Percentiles rank a stretch among this genome's conserved stretches.
phyloP scores from a whole-genome alignment of 768 basidiomycete genomes.

The Lepiota venenata region DNA sequence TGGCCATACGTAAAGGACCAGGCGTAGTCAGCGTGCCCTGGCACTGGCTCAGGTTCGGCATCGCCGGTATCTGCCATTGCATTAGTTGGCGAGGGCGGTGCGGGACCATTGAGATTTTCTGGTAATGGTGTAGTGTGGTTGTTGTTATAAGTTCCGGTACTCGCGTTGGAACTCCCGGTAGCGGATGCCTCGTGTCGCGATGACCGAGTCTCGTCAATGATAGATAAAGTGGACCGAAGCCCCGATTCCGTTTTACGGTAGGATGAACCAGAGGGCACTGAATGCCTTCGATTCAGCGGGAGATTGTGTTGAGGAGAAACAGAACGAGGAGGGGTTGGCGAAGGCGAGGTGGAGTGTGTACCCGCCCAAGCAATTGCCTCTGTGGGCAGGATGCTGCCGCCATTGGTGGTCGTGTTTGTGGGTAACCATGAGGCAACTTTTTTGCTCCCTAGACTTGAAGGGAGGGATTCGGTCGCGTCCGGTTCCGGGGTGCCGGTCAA shows the following conservation, averaged over 20 bases:
- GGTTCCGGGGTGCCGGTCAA: slow-evolving; percentile 46
- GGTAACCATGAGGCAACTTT: slow-evolving; percentile 29
- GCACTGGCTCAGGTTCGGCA: neutral
- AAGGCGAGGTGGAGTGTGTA: slow-evolving; percentile 37
- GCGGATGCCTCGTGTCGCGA: slow-evolving; percentile 8
- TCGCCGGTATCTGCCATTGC: slow-evolving; percentile 22
- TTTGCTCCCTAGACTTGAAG: slow-evolving; percentile 22
- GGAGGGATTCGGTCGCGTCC: slow-evolving; percentile 27
- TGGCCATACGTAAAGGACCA: slow-evolving; percentile 42
- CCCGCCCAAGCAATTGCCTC: slow-evolving; percentile 56
- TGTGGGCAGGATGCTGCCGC: slow-evolving; percentile 42
- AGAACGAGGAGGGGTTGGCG: slow-evolving; percentile 43
- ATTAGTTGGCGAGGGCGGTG: slow-evolving; percentile 22
- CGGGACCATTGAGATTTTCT: slow-evolving; percentile 16
- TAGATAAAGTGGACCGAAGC: slow-evolving; percentile 67
- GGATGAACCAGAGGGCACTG: slow-evolving; percentile 39
- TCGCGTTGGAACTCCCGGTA: neutral
- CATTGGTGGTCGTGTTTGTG: slow-evolving; percentile 34
- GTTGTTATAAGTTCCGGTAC: neutral
- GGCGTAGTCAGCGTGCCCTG: slow-evolving; percentile 11
- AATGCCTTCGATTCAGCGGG: slow-evolving; percentile 41
- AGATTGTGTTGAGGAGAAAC: slow-evolving; percentile 39
- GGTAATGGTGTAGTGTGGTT: slow-evolving; percentile 18
- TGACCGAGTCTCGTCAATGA: slow-evolving; percentile 54
- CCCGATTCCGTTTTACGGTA: slow-evolving; percentile 61